Base-by-base conservation (phyloP, 2,329 filamentous ascomycete genomes). In the Sporothrix globosa region DNA sequence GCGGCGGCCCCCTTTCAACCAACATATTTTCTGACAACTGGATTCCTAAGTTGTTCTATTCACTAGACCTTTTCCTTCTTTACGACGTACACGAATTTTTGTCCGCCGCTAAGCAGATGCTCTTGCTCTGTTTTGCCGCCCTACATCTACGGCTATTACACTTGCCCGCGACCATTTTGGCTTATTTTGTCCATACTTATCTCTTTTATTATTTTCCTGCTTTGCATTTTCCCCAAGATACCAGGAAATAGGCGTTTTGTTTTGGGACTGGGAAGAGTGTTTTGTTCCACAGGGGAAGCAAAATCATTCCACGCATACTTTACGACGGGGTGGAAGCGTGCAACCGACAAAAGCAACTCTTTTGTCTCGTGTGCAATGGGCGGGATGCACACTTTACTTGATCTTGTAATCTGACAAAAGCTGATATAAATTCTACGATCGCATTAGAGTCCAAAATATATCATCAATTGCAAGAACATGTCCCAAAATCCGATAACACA, bases 161-260 rank as follows among this genome's bases (percentile, higher is more conserved):
- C 19, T 34, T 41, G 52, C 60, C 34, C 34, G 46, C 74, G 73
- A 73, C 65, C 54, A 48, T 68, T 73, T 50, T 52, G 63, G 44
- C 67, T 46, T 50, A 54, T 21, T 75, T 76, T 76, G 63, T 63
- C 46, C 46, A 63, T 68, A 63, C 75, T 65, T 63, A 17, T 34
- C 34, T 34, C 60, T 60, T 41, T 63, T 67, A 39, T 70, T 70
- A 58, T 56, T 44, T 71, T 60, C 60, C 58, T 72, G 78, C 78
- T 77, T 81, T 78, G 77, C 76, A 77, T 80, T 74, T 78, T 30
- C 69, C 69, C 76, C 39, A 76, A 81, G 80, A 83, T 83, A 83
- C 81, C 81, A 83, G 77, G 78, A 73, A 72, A 77, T 63, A 73
- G 81, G 81, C 80, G 81, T 82, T 82, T 76, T 50, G 54, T 48